Evolutionary conservation across 163 green algal genomes (phyloP).

Genomic region (Chlamydomonas reinhardtii): DNA sequence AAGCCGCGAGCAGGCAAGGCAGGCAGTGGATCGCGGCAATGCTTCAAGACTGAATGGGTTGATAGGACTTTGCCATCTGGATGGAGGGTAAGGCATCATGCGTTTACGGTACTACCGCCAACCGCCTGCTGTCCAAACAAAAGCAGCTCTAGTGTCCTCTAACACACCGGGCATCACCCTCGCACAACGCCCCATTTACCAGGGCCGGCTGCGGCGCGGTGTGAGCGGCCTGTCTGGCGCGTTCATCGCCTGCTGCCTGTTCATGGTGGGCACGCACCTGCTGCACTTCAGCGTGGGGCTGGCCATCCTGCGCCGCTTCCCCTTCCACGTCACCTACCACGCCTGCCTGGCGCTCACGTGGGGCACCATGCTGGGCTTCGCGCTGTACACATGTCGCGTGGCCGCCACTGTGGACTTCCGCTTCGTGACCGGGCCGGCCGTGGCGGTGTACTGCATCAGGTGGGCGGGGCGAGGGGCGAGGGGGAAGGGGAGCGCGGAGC

Average conservation of each 20-base stretch:
- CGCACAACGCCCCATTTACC: background rate
- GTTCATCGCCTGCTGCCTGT: constrained; percentile 20
- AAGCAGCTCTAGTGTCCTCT: background rate
- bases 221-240: constrained; percentile 27
- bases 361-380: constrained; percentile 6
- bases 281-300: constrained; percentile 33
- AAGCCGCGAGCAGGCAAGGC: background rate
- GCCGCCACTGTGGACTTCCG: constrained; percentile 16
- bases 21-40: background rate
- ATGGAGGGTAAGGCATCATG: no score
- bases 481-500: no score
- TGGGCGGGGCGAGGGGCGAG: background rate
- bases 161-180: no score
- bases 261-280: constrained; percentile 18
- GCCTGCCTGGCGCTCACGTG: constrained; percentile 28
- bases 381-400: constrained; percentile 3
- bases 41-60: background rate
- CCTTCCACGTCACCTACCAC: constrained; percentile 54
- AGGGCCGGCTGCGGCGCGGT: constrained; percentile 7
- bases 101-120: no score
- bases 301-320: constrained; percentile 21
- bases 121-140: no score
- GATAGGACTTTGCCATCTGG: no score
- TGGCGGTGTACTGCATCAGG: constrained; percentile 18
- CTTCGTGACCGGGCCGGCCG: background rate